Evolutionary conservation across 1,284 basidiomycete genomes (phyloP).

Genomic region (Apiotrichum gracile): DNA sequence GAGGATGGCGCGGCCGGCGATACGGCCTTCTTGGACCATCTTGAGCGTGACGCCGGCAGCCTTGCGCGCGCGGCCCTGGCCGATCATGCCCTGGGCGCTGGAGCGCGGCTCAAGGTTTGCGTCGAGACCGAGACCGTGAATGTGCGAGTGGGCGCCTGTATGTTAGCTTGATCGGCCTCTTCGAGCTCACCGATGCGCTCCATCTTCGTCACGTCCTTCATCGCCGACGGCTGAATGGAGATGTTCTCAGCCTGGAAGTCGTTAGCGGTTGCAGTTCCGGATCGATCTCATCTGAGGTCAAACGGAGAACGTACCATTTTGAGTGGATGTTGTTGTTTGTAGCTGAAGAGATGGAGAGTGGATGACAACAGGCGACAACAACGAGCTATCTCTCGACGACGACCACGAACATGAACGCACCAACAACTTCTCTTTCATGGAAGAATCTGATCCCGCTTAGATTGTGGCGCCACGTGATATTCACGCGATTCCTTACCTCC

Average conservation of each 20-base stretch:
- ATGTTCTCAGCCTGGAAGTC: conserved; percentile 45
- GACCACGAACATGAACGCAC: no score
- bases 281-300: neutral
- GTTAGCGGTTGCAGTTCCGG: no score
- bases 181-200: conserved; percentile 76
- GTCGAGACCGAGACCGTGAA: conserved; percentile 88
- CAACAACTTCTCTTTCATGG: no score
- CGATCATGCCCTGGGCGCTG: conserved; percentile 87
- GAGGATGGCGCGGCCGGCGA: conserved; percentile 89
- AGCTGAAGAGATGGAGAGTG: no score
- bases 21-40: conserved; percentile 94
- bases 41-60: conserved; percentile 95
- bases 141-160: conserved; percentile 95
- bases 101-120: conserved; percentile 79
- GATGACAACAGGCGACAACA: no score
- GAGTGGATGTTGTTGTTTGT: neutral
- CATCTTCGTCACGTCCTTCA: conserved; percentile 89
- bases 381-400: no score
- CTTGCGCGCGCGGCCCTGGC: conserved; percentile 88
- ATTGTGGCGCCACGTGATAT: neutral
- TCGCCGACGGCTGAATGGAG: conserved; percentile 44
- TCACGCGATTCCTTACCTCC: no score
- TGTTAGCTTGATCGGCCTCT: neutral
- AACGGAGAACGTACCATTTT: conserved; percentile 3
- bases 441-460: conserved; percentile 6